Evolutionary conservation across 164 flowering plant species (phyloP).

Genomic region (Buxus sempervirens): DNA sequence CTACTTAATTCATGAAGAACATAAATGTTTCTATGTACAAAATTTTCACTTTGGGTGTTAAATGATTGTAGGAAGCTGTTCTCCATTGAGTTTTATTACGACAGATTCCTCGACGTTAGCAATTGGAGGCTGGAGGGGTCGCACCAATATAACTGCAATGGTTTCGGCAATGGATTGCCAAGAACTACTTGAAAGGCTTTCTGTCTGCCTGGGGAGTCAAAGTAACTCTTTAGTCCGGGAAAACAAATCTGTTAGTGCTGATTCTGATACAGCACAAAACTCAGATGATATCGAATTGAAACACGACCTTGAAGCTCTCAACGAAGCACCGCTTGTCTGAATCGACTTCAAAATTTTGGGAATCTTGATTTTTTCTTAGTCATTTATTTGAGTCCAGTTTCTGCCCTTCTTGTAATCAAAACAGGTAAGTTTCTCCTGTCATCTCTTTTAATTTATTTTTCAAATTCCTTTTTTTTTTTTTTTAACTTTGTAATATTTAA

Average conservation of each 20-base stretch:
- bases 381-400: not conserved
- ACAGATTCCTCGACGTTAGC: constrained; percentile 68
- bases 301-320: constrained; percentile 1
- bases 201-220: constrained; percentile 24
- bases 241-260: constrained; percentile 4
- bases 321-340: constrained; percentile 4
- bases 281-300: not conserved
- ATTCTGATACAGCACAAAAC: not conserved
- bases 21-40: not conserved
- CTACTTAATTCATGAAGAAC: not conserved
- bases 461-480: too few species aligned
- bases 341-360: not conserved
- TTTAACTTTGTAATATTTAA: too few species aligned
- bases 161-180: constrained; percentile 74
- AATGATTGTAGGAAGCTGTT: constrained; percentile 31
- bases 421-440: too few species aligned
- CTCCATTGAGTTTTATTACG: constrained; percentile 22
- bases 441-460: too few species aligned
- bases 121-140: constrained; percentile 96
- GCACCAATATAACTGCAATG: constrained; percentile 68
- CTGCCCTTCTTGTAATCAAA: not conserved
- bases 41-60: constrained; percentile 1
- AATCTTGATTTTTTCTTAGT: not conserved
- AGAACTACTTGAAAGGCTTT: constrained; percentile 76
- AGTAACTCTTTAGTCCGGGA: constrained; percentile 15